Percentiles rank a stretch among this genome's conserved stretches.
These are phyloP conservation scores for Tetrapisispora namnaoensis DNA, from an alignment of 805 yeast genomes.

Conservation along the genomic window DNA sequence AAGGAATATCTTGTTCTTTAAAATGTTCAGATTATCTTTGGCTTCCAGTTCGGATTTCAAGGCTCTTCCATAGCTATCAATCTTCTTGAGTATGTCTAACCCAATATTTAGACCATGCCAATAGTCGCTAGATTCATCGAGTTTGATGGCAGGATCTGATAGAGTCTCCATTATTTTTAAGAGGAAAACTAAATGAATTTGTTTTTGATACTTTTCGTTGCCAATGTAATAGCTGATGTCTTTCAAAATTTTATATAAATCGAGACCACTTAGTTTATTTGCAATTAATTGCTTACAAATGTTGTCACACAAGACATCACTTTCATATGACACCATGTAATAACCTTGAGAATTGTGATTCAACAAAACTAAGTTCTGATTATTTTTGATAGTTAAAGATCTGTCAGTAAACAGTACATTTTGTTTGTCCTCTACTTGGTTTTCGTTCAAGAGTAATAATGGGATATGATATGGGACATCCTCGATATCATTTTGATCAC, in stretches of 20 bases:
- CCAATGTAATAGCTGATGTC: conserved; percentile 30
- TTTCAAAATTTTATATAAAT: conserved; percentile 26
- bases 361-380: conserved; percentile 11
- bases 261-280: conserved; percentile 18
- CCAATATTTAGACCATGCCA: conserved; percentile 24
- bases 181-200: conserved; percentile 22
- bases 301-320: conserved; percentile 18
- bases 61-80: background rate
- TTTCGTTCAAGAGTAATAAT: conserved; percentile 25
- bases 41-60: too few relatives aligned
- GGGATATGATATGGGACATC: conserved; percentile 59
- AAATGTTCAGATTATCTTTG: background rate
- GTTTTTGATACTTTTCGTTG: conserved; percentile 17
- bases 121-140: conserved; percentile 4
- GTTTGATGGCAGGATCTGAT: background rate
- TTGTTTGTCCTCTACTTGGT: conserved; percentile 12
- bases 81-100: conserved; percentile 18
- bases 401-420: conserved; percentile 25
- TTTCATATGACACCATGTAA: conserved; percentile 40
- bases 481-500: conserved; percentile 33
- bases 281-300: conserved; percentile 14
- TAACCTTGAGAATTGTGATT: conserved; percentile 32
- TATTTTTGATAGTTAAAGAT: conserved; percentile 9
- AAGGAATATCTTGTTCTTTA: background rate
- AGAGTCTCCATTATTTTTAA: conserved; percentile 17